phyloP scores from a whole-genome alignment of 345 rosid genomes.

The Gossypium rotundifolium region DNA sequence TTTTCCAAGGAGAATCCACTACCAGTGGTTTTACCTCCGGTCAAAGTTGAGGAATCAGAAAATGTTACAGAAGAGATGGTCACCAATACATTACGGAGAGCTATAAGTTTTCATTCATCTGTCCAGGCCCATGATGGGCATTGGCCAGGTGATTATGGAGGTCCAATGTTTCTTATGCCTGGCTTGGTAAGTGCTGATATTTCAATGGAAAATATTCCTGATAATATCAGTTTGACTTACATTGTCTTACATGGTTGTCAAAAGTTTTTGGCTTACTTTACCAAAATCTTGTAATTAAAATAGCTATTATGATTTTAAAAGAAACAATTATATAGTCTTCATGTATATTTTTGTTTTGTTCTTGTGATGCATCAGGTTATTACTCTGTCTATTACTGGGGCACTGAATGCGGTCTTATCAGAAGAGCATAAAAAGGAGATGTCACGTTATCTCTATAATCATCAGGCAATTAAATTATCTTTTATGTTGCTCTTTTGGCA shows the following conservation, averaged over 20 bases:
- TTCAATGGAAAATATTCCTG: background rate
- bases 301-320: background rate
- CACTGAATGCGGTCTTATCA: conserved; percentile 69
- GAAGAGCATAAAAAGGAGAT: conserved; percentile 74
- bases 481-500: background rate
- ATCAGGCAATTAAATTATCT: conserved; percentile 51
- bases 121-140: conserved; percentile 89
- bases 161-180: conserved; percentile 96
- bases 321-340: background rate
- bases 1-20: conserved; percentile 56
- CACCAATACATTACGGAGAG: conserved; percentile 54
- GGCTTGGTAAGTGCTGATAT: conserved; percentile 54
- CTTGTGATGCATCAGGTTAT: conserved; percentile 50
- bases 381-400: conserved; percentile 73
- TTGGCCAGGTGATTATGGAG: conserved; percentile 99
- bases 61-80: conserved; percentile 60
- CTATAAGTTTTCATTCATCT: conserved; percentile 60
- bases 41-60: conserved; percentile 47
- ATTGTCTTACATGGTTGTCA: background rate
- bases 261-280: background rate
- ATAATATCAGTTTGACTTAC: background rate
- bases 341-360: conserved; percentile 2
- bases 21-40: conserved; percentile 39
- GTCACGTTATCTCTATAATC: conserved; percentile 81
- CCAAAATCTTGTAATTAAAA: background rate